Evolutionary conservation across 139 green algal genomes (phyloP).

Genomic region (Diplosphaera chodatii): DNA sequence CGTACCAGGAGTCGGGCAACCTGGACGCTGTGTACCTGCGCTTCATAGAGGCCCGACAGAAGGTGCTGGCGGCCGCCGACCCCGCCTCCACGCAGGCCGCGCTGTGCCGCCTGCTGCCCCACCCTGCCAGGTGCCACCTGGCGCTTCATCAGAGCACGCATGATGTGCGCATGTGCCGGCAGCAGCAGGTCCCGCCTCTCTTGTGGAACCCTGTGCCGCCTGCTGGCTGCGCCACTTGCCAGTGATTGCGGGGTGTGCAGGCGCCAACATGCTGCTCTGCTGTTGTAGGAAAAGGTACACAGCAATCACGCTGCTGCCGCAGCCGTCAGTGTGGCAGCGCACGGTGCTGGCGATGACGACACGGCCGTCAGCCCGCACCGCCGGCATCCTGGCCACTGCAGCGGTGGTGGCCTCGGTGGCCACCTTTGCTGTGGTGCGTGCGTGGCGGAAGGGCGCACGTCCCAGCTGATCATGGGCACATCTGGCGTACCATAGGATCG

Average conservation of each 20-base stretch:
- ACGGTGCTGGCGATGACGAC: not conserved
- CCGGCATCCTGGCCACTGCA: not conserved
- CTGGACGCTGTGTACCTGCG: constrained; percentile 40
- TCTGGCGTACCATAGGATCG: too few species aligned
- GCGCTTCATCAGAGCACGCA: too few species aligned
- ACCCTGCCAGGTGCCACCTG: constrained; percentile 8
- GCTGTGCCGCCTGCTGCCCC: constrained; percentile 34
- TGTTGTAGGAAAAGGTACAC: constrained; percentile 33
- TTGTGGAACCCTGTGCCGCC: too few species aligned
- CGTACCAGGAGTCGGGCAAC: constrained; percentile 31
- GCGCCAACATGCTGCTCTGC: not conserved
- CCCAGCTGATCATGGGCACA: not conserved
- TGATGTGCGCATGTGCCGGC: too few species aligned
- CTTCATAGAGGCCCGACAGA: constrained; percentile 24
- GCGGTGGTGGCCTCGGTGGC: not conserved
- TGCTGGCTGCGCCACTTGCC: too few species aligned
- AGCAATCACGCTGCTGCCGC: constrained; percentile 42
- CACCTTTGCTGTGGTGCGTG: not conserved
- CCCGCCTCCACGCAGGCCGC: constrained; percentile 28
- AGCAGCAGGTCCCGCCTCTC: too few species aligned
- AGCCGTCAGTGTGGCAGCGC: constrained; percentile 10
- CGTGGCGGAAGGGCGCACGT: not conserved
- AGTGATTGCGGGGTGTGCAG: too few species aligned
- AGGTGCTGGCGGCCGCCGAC: constrained; percentile 23
- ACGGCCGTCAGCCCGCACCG: not conserved